phyloP scores from a whole-genome alignment of 2,329 filamentous ascomycete species.

The Sclerotinia glacialis region DNA sequence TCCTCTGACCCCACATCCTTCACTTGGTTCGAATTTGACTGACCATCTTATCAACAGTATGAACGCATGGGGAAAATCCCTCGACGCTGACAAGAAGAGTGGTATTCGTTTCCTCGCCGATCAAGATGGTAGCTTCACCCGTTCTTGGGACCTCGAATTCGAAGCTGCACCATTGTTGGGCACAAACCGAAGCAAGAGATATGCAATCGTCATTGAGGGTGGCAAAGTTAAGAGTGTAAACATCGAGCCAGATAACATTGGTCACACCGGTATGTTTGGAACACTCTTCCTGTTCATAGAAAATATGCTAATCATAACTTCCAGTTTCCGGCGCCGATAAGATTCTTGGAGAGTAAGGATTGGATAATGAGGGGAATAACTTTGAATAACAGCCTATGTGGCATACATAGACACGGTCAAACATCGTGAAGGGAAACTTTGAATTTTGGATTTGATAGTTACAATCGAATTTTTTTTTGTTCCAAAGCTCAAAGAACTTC shows the following conservation, averaged over 20 bases:
- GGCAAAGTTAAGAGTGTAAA: constrained; percentile 81
- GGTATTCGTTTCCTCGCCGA: constrained; percentile 87
- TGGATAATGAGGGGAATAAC: not conserved
- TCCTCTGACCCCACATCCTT: not conserved
- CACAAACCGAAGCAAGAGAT: constrained; percentile 78
- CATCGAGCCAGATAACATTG: constrained; percentile 86
- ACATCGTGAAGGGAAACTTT: constrained; percentile 10
- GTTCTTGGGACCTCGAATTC: constrained; percentile 78
- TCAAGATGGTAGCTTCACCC: constrained; percentile 73
- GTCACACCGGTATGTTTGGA: constrained; percentile 50
- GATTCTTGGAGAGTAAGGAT: constrained; percentile 30
- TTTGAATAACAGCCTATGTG: constrained; percentile 16
- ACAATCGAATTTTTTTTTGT: constrained; percentile 10
- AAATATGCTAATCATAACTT: not conserved
- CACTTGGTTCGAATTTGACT: not conserved
- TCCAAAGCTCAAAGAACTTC: not conserved
- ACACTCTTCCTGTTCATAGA: not conserved
- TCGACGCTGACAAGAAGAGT: constrained; percentile 71
- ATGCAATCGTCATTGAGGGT: constrained; percentile 76
- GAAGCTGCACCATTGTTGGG: constrained; percentile 79
- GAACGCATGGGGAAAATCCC: constrained; percentile 79
- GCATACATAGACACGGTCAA: not conserved
- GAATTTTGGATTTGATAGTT: constrained; percentile 1
- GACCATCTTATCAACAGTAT: constrained; percentile 53
- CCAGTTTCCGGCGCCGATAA: constrained; percentile 40